A percentile compares a stretch with the other conserved stretches of the same genome.
These are phyloP conservation scores for Talinum fruticosum DNA, from an alignment of 148 eudicot species.

Conservation along the genomic window DNA sequence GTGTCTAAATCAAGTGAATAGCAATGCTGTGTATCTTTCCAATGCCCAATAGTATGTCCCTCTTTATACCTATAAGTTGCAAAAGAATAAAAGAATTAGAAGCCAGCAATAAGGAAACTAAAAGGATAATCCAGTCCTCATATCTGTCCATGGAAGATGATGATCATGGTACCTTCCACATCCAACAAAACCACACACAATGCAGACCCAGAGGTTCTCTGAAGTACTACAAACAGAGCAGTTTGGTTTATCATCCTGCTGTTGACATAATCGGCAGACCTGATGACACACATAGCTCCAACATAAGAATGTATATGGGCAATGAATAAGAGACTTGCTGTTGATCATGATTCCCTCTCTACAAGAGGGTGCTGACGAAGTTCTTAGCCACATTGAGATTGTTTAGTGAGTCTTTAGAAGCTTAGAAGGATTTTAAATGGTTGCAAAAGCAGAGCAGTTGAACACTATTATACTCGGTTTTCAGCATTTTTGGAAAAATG, in stretches of 20 bases:
- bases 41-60: slow-evolving; percentile 78
- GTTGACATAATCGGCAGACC: slow-evolving; percentile 96
- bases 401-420: too few species aligned
- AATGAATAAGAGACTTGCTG: slow-evolving; percentile 8
- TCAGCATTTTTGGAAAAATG: too few species aligned
- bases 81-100: background rate
- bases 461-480: too few species aligned
- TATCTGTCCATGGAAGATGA: background rate
- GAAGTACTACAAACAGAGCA: slow-evolving; percentile 77
- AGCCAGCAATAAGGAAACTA: background rate
- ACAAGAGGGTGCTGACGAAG: too few species aligned
- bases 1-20: slow-evolving; percentile 86
- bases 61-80: slow-evolving; percentile 64
- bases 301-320: background rate
- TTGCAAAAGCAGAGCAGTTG: too few species aligned
- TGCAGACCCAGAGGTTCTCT: slow-evolving; percentile 82
- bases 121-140: background rate
- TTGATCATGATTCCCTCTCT: too few species aligned
- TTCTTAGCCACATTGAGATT: too few species aligned
- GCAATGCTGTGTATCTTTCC: slow-evolving; percentile 76
- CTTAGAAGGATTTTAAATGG: too few species aligned
- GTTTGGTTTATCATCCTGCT: slow-evolving; percentile 74
- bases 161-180: slow-evolving; percentile 77
- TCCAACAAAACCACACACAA: slow-evolving; percentile 96
- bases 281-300: slow-evolving; percentile 27